These are phyloP conservation scores for Trichoderma erinaceum DNA, from an alignment of 495 filamentous ascomycete genomes.

Conservation along the genomic window DNA sequence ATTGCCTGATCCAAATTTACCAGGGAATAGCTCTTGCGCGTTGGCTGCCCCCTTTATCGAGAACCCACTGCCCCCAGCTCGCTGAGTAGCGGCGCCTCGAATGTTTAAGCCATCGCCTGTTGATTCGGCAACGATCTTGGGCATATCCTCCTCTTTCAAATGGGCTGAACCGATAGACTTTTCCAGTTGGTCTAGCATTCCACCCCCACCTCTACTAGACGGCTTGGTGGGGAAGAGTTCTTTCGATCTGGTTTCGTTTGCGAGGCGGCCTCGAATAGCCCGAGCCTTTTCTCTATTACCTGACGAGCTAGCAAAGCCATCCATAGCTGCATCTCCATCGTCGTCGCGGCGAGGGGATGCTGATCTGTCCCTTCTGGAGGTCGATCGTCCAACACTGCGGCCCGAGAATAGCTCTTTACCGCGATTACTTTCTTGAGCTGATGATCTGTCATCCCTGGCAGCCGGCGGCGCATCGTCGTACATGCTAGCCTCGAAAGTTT, in stretches of 20 bases:
- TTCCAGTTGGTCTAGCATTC: conserved; percentile 30
- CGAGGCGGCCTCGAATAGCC: conserved; percentile 37
- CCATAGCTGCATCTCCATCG: conserved; percentile 49
- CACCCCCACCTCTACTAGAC: conserved; percentile 26
- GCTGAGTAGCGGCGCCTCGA: conserved; percentile 51
- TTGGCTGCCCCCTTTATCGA: conserved; percentile 60
- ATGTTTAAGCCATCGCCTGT: conserved; percentile 48
- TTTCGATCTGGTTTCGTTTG: conserved; percentile 37
- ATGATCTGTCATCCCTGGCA: conserved; percentile 21
- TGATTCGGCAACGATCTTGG: neutral
- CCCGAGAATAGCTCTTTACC: conserved; percentile 51
- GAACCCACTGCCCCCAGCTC: conserved; percentile 39
- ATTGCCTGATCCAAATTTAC: conserved; percentile 52
- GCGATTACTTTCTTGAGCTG: conserved; percentile 26
- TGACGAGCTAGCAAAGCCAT: conserved; percentile 26
- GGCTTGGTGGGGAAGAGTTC: conserved; percentile 67
- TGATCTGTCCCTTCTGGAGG: conserved; percentile 50
- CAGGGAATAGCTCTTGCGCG: conserved; percentile 66
- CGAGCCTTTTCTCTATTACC: conserved; percentile 42
- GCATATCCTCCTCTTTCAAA: conserved; percentile 14
- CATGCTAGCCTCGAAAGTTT: conserved; percentile 62
- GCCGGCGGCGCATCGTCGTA: conserved; percentile 60
- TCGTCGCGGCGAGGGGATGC: conserved; percentile 66
- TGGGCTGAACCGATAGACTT: conserved; percentile 1
- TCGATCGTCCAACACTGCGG: conserved; percentile 19